These are phyloP conservation scores for Penicillium vulpinum DNA, from an alignment of 2,329 filamentous ascomycete genomes.

Conservation along the genomic window DNA sequence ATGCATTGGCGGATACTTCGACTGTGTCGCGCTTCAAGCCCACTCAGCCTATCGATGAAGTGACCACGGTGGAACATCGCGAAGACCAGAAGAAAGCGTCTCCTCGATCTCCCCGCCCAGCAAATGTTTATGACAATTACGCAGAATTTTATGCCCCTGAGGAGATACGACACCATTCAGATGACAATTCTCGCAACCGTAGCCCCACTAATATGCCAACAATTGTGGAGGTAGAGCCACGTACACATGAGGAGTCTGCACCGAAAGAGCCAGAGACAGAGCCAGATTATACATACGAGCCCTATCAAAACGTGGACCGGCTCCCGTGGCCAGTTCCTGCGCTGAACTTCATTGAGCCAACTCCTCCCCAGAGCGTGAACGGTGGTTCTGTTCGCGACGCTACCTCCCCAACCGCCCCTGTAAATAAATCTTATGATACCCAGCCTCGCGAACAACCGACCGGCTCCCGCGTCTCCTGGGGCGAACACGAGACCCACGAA, in stretches of 20 bases:
- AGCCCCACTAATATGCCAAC: slow-evolving; percentile 27
- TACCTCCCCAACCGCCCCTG: slow-evolving; percentile 33
- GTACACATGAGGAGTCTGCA: slow-evolving; percentile 6
- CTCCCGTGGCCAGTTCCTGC: slow-evolving; percentile 51
- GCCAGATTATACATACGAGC: slow-evolving; percentile 12
- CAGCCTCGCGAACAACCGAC: slow-evolving; percentile 47
- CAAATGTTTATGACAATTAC: slow-evolving; percentile 45
- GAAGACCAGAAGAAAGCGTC: slow-evolving; percentile 29
- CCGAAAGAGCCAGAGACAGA: background rate
- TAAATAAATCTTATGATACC: slow-evolving; percentile 47
- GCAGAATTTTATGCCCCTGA: slow-evolving; percentile 45
- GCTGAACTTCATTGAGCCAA: slow-evolving; percentile 60
- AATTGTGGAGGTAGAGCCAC: slow-evolving; percentile 35
- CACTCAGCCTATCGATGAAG: slow-evolving; percentile 19
- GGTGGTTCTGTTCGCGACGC: slow-evolving; percentile 38
- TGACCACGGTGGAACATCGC: slow-evolving; percentile 10
- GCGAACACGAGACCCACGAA: slow-evolving; percentile 63
- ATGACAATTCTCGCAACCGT: slow-evolving; percentile 33
- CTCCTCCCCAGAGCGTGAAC: slow-evolving; percentile 54
- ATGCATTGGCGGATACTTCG: slow-evolving; percentile 24
- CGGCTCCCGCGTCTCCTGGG: slow-evolving; percentile 63
- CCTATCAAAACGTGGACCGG: slow-evolving; percentile 19
- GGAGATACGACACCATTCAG: slow-evolving; percentile 40
- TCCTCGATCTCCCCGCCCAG: slow-evolving; percentile 30
- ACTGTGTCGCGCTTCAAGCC: slow-evolving; percentile 27